A percentile compares a stretch with the other conserved stretches of the same genome.
These are phyloP conservation scores for Colletotrichum filicis DNA, from an alignment of 2,329 filamentous ascomycete genomes.

Conservation along the genomic window DNA sequence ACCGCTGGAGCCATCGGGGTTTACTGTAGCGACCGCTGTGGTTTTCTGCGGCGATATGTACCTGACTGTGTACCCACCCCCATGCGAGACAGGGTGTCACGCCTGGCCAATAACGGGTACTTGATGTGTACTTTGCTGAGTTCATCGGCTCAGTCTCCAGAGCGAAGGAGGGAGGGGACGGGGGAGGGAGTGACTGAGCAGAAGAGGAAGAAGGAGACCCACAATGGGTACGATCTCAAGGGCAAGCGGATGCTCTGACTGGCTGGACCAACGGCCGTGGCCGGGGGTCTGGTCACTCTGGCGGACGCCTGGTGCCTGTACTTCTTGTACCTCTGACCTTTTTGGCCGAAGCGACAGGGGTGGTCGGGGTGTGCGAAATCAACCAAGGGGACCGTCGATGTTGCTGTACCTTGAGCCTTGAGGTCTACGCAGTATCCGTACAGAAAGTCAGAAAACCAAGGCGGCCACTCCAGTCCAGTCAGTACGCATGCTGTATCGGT, in stretches of 20 bases:
- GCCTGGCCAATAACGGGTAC: conserved; percentile 30
- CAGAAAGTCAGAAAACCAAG: background rate
- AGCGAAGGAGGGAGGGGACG: conserved; percentile 10
- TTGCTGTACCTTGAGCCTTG: background rate
- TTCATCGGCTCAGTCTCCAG: conserved; percentile 32
- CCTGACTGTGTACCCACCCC: conserved; percentile 1
- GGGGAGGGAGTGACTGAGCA: conserved; percentile 12
- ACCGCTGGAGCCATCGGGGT: background rate
- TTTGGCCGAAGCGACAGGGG: conserved; percentile 18
- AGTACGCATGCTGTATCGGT: background rate
- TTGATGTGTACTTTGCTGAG: conserved; percentile 32
- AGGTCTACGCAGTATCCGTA: no score
- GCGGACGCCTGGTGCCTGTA: conserved; percentile 14
- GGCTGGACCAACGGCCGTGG: conserved; percentile 17
- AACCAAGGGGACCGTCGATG: conserved; percentile 4
- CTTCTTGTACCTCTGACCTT: conserved; percentile 22
- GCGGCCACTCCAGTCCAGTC: conserved; percentile 14
- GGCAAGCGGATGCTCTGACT: conserved; percentile 29
- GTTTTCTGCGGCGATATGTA: background rate
- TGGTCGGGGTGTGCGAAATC: conserved; percentile 8
- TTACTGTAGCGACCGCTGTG: background rate
- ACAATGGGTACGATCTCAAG: conserved; percentile 25
- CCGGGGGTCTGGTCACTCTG: conserved; percentile 14
- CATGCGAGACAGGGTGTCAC: conserved; percentile 30
- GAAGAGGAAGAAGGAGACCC: conserved; percentile 28